Conservation (phyloP, 1,284 basidiomycete species). For the Fomitopsis schrenkii region DNA sequence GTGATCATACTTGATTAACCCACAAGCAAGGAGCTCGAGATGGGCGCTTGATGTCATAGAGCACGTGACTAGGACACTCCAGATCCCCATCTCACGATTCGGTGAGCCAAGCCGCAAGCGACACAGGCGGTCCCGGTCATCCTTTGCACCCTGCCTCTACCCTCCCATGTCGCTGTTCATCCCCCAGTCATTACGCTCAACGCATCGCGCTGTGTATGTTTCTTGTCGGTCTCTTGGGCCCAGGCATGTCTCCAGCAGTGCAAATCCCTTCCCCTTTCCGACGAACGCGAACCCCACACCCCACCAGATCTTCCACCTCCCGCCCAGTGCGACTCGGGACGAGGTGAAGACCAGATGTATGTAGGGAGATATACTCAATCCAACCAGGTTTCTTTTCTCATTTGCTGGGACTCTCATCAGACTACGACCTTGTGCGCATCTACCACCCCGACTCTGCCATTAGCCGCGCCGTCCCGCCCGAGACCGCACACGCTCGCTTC, state of each 20-base stretch:
- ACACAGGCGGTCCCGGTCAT: too few relatives aligned
- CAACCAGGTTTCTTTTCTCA: neutral
- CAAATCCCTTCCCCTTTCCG: slow-evolving; percentile 55
- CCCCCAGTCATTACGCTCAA: neutral
- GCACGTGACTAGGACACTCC: too few relatives aligned
- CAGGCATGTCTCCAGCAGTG: slow-evolving; percentile 35
- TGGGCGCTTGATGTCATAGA: too few relatives aligned
- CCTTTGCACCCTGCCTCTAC: neutral
- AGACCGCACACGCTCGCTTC: slow-evolving; percentile 53
- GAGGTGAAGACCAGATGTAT: slow-evolving; percentile 66
- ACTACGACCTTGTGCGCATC: slow-evolving; percentile 66
- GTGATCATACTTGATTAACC: too few relatives aligned
- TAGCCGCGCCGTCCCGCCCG: slow-evolving; percentile 40
- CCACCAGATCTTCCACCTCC: slow-evolving; percentile 68
- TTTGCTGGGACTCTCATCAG: slow-evolving; percentile 29
- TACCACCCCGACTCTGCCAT: slow-evolving; percentile 68
- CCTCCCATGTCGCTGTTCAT: neutral
- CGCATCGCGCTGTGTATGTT: neutral
- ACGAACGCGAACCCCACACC: slow-evolving; percentile 50
- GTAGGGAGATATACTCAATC: slow-evolving; percentile 19
- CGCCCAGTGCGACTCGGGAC: slow-evolving; percentile 44
- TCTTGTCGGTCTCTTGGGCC: neutral
- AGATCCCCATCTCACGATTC: too few relatives aligned
- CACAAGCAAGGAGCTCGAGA: too few relatives aligned
- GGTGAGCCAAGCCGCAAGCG: too few relatives aligned